A percentile compares a stretch with the other conserved stretches of the same genome.
Conservation (phyloP, 768 basidiomycete genomes). For the Kwoniella heveanensis region DNA sequence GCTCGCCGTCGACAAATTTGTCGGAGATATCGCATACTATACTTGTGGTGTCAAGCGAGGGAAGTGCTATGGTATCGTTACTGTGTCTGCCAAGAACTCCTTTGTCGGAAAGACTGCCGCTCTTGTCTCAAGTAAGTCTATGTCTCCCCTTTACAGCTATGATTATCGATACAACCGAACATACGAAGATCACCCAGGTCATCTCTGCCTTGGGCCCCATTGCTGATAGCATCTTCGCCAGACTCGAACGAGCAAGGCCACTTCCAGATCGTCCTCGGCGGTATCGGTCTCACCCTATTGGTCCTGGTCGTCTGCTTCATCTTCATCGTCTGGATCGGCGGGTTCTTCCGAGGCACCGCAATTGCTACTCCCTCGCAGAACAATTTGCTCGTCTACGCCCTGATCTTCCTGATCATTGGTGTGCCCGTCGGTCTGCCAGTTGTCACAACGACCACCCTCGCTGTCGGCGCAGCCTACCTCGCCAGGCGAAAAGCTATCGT, state of each 20-base stretch:
- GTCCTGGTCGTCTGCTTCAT: constrained; percentile 59
- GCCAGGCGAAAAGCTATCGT: constrained; percentile 60
- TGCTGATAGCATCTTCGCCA: constrained; percentile 15
- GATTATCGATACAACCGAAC: background rate
- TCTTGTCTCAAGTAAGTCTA: constrained; percentile 56
- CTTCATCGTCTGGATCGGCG: constrained; percentile 60
- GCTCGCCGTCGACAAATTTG: constrained; percentile 60
- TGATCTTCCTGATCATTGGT: constrained; percentile 60
- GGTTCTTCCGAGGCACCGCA: constrained; percentile 57
- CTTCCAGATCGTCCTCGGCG: constrained; percentile 60
- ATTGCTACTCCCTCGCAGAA: constrained; percentile 59
- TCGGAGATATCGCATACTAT: constrained; percentile 60
- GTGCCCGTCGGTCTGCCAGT: constrained; percentile 62
- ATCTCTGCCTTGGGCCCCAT: too few species aligned
- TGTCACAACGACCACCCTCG: constrained; percentile 59
- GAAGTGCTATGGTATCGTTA: constrained; percentile 56
- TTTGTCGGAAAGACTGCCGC: constrained; percentile 61
- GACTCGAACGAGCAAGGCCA: constrained; percentile 58
- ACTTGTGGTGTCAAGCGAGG: constrained; percentile 55
- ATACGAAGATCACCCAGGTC: too few species aligned
- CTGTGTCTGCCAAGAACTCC: constrained; percentile 56
- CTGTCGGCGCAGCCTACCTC: constrained; percentile 61
- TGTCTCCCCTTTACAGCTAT: background rate
- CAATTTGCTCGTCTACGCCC: constrained; percentile 60
- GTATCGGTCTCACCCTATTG: constrained; percentile 60